Evolutionary conservation across 306 rosid genomes (phyloP).

Genomic region (Neltuma alba): DNA sequence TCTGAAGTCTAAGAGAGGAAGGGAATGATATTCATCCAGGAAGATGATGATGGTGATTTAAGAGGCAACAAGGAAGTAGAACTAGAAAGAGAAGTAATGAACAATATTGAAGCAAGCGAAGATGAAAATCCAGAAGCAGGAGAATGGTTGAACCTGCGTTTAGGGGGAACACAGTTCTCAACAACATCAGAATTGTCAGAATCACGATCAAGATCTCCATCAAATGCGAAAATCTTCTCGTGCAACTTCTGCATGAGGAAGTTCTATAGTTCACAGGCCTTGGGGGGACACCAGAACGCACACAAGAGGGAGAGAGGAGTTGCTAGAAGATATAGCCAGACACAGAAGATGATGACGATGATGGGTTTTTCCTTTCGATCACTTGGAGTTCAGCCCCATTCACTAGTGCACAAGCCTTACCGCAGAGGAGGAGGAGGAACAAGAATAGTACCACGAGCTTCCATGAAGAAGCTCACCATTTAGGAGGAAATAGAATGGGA

Average conservation of each 20-base stretch:
- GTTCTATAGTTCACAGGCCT: constrained; percentile 91
- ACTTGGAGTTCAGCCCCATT: constrained; percentile 79
- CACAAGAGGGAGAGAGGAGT: constrained; percentile 98
- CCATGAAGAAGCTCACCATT: constrained; percentile 44
- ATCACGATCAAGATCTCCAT: constrained; percentile 37
- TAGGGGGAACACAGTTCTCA: constrained; percentile 58
- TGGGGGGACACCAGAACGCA: constrained; percentile 97
- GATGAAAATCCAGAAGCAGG: constrained; percentile 48
- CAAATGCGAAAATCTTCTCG: constrained; percentile 67
- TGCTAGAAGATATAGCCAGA: constrained; percentile 78
- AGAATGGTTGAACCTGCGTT: constrained; percentile 85
- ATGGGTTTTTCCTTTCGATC: constrained; percentile 70
- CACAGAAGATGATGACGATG: constrained; percentile 73
- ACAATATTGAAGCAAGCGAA: constrained; percentile 39
- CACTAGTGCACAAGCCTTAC: constrained; percentile 71
- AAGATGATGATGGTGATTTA: constrained; percentile 40
- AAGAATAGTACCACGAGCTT: constrained; percentile 53
- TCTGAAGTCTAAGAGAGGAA: background rate
- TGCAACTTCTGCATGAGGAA: constrained; percentile 97
- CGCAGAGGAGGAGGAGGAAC: constrained; percentile 59
- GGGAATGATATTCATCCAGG: constrained; percentile 42
- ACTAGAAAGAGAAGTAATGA: constrained; percentile 37
- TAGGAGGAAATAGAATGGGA: constrained; percentile 51
- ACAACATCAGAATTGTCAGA: constrained; percentile 50
- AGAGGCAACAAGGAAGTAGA: constrained; percentile 28